phyloP scores from a whole-genome alignment of 257 asterid species.

The Leonotis leonurus region DNA sequence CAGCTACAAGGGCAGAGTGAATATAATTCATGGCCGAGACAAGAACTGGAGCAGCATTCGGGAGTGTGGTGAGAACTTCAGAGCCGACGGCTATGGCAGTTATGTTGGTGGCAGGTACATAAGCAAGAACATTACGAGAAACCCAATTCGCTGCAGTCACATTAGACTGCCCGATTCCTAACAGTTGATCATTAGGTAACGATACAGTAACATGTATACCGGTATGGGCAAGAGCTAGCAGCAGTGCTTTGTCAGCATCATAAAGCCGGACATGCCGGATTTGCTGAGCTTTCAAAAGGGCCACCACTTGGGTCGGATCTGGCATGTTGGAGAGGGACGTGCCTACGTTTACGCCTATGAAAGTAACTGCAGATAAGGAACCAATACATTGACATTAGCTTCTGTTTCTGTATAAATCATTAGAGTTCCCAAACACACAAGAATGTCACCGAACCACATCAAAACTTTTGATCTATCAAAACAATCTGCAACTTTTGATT shows the following conservation, averaged over 20 bases:
- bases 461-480: neutral
- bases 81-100: conserved; percentile 81
- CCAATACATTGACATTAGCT: neutral
- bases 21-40: conserved; percentile 70
- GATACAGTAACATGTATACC: conserved; percentile 65
- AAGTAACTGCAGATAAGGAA: conserved; percentile 39
- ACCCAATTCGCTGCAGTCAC: conserved; percentile 93
- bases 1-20: conserved; percentile 73
- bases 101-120: conserved; percentile 78
- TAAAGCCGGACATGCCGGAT: conserved; percentile 65
- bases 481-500: neutral
- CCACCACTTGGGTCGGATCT: conserved; percentile 66
- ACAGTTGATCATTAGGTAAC: conserved; percentile 72
- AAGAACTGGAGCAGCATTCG: conserved; percentile 75
- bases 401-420: neutral
- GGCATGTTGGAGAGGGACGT: conserved; percentile 86
- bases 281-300: conserved; percentile 82
- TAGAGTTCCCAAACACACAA: neutral
- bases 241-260: conserved; percentile 65
- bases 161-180: conserved; percentile 84
- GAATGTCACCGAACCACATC: neutral
- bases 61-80: conserved; percentile 61
- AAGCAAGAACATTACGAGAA: conserved; percentile 56
- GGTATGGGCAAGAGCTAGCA: conserved; percentile 71
- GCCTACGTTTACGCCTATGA: conserved; percentile 78